Evolutionary conservation across 495 filamentous ascomycete genomes (phyloP).

Genomic region (Alectoria sarmentosa): DNA sequence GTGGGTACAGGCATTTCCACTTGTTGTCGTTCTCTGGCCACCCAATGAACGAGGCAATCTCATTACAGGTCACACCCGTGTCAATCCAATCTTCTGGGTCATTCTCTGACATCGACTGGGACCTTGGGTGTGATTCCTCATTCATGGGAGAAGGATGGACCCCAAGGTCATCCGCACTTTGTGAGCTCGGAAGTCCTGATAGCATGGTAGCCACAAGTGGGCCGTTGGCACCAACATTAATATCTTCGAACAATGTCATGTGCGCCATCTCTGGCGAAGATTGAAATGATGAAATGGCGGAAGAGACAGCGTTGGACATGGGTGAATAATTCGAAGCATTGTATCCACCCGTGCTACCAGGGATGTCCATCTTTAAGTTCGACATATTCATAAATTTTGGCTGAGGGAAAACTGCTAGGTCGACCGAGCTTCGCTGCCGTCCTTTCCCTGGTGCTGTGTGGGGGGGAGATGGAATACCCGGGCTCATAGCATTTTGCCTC

Average conservation of each 20-base stretch:
- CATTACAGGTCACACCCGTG: conserved; percentile 79
- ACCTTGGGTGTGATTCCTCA: conserved; percentile 32
- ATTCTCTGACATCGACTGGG: conserved; percentile 39
- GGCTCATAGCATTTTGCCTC: conserved; percentile 29
- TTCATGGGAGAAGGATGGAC: conserved; percentile 31
- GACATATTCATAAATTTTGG: conserved; percentile 50
- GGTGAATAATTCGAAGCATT: conserved; percentile 38
- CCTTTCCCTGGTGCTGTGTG: conserved; percentile 33
- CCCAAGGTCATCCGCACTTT: conserved; percentile 8
- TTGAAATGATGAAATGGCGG: conserved; percentile 40
- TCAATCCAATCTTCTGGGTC: conserved; percentile 48
- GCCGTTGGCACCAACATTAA: conserved; percentile 10
- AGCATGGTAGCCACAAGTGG: conserved; percentile 7
- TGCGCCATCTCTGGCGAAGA: conserved; percentile 41
- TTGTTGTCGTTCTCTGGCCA: conserved; percentile 61
- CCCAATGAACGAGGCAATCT: conserved; percentile 79
- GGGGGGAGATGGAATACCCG: conserved; percentile 45
- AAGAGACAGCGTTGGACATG: conserved; percentile 34
- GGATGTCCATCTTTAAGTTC: conserved; percentile 44
- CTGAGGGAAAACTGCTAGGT: conserved; percentile 43
- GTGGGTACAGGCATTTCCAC: conserved; percentile 77
- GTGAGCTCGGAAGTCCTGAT: conserved; percentile 15
- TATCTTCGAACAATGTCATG: conserved; percentile 35
- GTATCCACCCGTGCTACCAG: conserved; percentile 43
- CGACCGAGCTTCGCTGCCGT: conserved; percentile 30